phyloP scores from a whole-genome alignment of 1,284 basidiomycete genomes.

The Cutaneotrichosporon sp. region DNA sequence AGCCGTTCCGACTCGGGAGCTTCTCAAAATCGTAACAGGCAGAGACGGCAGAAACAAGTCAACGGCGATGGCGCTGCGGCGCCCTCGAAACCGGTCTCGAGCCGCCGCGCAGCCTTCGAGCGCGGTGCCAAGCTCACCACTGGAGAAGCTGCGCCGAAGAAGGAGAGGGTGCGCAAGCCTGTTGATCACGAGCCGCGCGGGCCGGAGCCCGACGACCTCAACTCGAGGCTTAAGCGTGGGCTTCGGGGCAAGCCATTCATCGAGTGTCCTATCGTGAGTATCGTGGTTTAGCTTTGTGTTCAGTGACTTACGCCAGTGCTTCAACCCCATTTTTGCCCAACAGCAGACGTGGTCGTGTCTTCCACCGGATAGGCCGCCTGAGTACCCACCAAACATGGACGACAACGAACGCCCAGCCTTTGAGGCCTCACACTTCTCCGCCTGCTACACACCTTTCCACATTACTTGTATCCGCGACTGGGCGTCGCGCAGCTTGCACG shows the following conservation, averaged over 20 bases:
- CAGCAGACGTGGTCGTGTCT: constrained; percentile 48
- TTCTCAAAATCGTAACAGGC: constrained; percentile 2
- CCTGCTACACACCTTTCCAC: constrained; percentile 49
- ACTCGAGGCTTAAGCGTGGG: constrained; percentile 41
- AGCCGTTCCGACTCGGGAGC: not conserved
- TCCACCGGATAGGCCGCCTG: constrained; percentile 23
- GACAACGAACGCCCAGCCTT: constrained; percentile 53
- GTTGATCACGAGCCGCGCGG: constrained; percentile 10
- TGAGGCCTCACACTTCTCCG: constrained; percentile 55
- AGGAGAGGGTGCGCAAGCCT: constrained; percentile 17
- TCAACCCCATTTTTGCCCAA: constrained; percentile 41
- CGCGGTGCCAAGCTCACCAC: constrained; percentile 20
- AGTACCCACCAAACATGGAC: constrained; percentile 14
- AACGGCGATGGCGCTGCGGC: constrained; percentile 1
- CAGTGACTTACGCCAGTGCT: too few species aligned
- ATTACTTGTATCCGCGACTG: constrained; percentile 62
- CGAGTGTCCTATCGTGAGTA: constrained; percentile 49
- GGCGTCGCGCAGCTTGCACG: constrained; percentile 68
- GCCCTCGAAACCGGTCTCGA: constrained; percentile 9
- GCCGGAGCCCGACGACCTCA: constrained; percentile 43
- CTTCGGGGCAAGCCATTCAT: constrained; percentile 39
- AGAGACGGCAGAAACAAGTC: too few species aligned
- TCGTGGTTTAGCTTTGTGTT: too few species aligned
- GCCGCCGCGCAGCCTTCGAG: constrained; percentile 38
- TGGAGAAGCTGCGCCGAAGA: constrained; percentile 3